Percentiles rank a stretch among this genome's conserved stretches.
phyloP scores from a whole-genome alignment of 345 rosid species.

The Turnera subulata region DNA sequence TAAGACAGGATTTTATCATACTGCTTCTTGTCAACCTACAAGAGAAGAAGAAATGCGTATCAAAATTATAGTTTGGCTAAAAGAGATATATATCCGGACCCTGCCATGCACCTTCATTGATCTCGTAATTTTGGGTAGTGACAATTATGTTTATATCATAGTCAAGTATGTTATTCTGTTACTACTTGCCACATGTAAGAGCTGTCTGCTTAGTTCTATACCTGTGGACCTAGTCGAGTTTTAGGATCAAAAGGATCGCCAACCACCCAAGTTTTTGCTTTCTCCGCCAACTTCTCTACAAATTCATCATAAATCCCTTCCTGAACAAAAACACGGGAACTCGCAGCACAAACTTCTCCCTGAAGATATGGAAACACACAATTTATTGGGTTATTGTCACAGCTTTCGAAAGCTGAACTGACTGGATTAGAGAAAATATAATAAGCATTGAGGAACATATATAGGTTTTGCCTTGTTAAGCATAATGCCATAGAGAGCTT shows the following conservation, averaged over 20 bases:
- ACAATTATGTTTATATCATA: too few species aligned
- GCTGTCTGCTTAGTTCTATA: too few species aligned
- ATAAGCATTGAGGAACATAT: background rate
- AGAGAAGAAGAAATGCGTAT: background rate
- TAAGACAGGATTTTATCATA: conserved; percentile 52
- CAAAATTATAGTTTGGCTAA: too few species aligned
- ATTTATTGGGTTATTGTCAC: too few species aligned
- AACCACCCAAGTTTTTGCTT: conserved; percentile 52
- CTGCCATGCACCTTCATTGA: too few species aligned
- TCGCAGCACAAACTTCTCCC: conserved; percentile 79
- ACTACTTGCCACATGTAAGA: too few species aligned
- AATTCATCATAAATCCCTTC: conserved; percentile 69
- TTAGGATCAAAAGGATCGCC: conserved; percentile 73
- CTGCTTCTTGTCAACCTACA: conserved; percentile 57
- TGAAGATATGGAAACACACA: too few species aligned
- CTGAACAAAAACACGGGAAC: conserved; percentile 80
- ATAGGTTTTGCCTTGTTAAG: conserved; percentile 48
- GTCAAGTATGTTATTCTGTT: too few species aligned
- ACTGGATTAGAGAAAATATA: too few species aligned
- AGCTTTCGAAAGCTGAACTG: too few species aligned
- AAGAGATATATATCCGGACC: too few species aligned
- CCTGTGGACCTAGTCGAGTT: conserved; percentile 72
- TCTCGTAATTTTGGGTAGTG: too few species aligned
- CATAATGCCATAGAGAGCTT: conserved; percentile 49
- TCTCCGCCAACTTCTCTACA: conserved; percentile 47